Evolutionary conservation across 2,329 filamentous ascomycete species (phyloP).

Genomic region (Lachnellula willkommii): DNA sequence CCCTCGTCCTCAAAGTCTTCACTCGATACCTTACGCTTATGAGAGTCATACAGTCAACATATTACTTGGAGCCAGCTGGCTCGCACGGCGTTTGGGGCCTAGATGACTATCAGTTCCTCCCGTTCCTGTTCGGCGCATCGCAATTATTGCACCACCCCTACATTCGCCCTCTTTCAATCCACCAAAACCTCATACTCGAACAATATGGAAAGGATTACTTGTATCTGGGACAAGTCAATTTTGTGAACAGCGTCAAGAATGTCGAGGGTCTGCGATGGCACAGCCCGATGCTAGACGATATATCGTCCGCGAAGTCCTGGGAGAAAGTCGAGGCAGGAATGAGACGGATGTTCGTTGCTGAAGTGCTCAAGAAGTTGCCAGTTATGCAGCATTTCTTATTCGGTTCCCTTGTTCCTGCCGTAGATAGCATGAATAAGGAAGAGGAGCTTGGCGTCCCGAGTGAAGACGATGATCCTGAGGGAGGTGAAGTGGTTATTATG

Average conservation of each 20-base stretch:
- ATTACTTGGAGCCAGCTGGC: constrained; percentile 94
- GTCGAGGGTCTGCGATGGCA: constrained; percentile 95
- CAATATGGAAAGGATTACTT: constrained; percentile 79
- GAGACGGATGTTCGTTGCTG: constrained; percentile 92
- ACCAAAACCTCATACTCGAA: constrained; percentile 81
- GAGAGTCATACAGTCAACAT: constrained; percentile 81
- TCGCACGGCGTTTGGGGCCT: constrained; percentile 98
- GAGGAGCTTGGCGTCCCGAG: constrained; percentile 42
- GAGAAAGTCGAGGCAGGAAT: constrained; percentile 89
- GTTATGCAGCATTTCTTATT: constrained; percentile 99
- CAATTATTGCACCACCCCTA: constrained; percentile 82
- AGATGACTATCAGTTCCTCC: constrained; percentile 95
- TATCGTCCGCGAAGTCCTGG: constrained; percentile 86
- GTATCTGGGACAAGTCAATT: constrained; percentile 87
- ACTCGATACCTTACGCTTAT: constrained; percentile 77
- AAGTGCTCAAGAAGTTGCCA: constrained; percentile 87
- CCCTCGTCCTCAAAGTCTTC: constrained; percentile 74
- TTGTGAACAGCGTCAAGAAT: constrained; percentile 94
- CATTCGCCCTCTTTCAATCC: constrained; percentile 74
- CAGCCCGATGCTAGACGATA: constrained; percentile 96
- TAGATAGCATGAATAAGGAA: constrained; percentile 71
- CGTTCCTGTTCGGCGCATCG: constrained; percentile 89
- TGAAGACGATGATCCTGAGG: constrained; percentile 46
- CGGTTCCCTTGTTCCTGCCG: constrained; percentile 75
- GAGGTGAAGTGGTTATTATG: constrained; percentile 58